These are phyloP conservation scores for Tylopilus rubrobrunneus DNA, from an alignment of 768 basidiomycete genomes.

Conservation along the genomic window DNA sequence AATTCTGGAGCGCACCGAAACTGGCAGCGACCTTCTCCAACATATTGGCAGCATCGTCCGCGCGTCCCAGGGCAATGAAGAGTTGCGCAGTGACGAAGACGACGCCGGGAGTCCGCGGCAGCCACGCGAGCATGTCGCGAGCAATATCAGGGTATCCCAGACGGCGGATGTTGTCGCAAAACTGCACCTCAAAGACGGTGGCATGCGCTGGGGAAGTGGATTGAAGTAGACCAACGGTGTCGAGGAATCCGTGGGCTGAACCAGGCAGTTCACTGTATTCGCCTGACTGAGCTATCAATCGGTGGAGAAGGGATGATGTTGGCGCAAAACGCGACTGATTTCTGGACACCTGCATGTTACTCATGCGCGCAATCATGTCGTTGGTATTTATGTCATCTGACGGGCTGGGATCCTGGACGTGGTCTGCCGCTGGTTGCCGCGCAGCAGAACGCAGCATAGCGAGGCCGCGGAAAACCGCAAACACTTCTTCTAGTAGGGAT, in stretches of 20 bases:
- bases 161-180: slow-evolving; percentile 65
- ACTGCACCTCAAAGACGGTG: slow-evolving; percentile 62
- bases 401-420: slow-evolving; percentile 27
- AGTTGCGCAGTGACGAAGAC: slow-evolving; percentile 70
- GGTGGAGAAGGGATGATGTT: slow-evolving; percentile 60
- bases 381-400: slow-evolving; percentile 47
- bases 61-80: slow-evolving; percentile 59
- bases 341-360: slow-evolving; percentile 68
- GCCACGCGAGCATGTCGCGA: slow-evolving; percentile 65
- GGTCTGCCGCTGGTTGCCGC: slow-evolving; percentile 52
- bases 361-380: slow-evolving; percentile 59
- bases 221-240: slow-evolving; percentile 60
- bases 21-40: slow-evolving; percentile 72
- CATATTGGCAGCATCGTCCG: slow-evolving; percentile 68
- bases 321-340: slow-evolving; percentile 44
- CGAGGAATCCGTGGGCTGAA: slow-evolving; percentile 69
- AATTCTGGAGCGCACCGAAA: slow-evolving; percentile 54
- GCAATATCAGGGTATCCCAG: slow-evolving; percentile 61
- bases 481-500: slow-evolving; percentile 63
- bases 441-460: slow-evolving; percentile 64
- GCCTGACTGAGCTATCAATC: slow-evolving; percentile 52
- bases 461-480: slow-evolving; percentile 76
- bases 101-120: slow-evolving; percentile 74
- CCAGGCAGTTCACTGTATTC: slow-evolving; percentile 48
- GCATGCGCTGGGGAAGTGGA: slow-evolving; percentile 66